These are phyloP conservation scores for Trypethelium eluteriae DNA, from an alignment of 495 filamentous ascomycete genomes.

Conservation along the genomic window DNA sequence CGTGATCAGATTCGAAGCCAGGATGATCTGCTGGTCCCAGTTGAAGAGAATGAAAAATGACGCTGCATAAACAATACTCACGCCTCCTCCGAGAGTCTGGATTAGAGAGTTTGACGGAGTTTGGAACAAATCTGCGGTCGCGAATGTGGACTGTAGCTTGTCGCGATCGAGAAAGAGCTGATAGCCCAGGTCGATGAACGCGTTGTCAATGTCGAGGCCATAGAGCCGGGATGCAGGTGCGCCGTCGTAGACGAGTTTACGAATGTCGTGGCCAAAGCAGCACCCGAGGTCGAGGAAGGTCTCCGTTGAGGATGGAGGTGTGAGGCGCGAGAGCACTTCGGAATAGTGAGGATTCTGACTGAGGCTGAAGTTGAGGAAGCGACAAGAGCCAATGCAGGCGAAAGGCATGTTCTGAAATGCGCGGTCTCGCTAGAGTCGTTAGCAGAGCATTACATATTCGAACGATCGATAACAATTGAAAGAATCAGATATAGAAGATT, in stretches of 20 bases:
- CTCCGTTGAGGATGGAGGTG: conserved; percentile 11
- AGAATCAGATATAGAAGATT: not conserved
- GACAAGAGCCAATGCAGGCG: conserved; percentile 18
- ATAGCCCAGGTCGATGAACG: conserved; percentile 29
- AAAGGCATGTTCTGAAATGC: conserved; percentile 20
- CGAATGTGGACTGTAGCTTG: conserved; percentile 22
- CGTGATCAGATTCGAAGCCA: conserved; percentile 1
- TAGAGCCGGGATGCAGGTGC: conserved; percentile 25
- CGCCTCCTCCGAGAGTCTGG: conserved; percentile 19
- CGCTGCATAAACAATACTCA: conserved; percentile 28
- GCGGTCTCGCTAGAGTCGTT: conserved; percentile 12
- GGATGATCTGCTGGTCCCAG: conserved; percentile 28
- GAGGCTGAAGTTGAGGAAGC: conserved; percentile 15
- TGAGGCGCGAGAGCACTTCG: conserved; percentile 18
- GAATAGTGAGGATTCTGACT: conserved; percentile 9
- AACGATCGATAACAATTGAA: not conserved
- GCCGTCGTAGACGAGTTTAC: conserved; percentile 31
- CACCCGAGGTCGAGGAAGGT: conserved; percentile 37
- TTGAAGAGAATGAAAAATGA: conserved; percentile 35
- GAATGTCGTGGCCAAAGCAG: conserved; percentile 35
- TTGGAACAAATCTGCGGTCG: conserved; percentile 26
- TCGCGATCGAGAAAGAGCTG: conserved; percentile 35
- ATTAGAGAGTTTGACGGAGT: conserved; percentile 11
- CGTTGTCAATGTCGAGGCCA: conserved; percentile 27
- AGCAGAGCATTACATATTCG: not conserved